Conservation (phyloP, 2,329 filamentous ascomycete genomes). For the Monilinia fructigena region DNA sequence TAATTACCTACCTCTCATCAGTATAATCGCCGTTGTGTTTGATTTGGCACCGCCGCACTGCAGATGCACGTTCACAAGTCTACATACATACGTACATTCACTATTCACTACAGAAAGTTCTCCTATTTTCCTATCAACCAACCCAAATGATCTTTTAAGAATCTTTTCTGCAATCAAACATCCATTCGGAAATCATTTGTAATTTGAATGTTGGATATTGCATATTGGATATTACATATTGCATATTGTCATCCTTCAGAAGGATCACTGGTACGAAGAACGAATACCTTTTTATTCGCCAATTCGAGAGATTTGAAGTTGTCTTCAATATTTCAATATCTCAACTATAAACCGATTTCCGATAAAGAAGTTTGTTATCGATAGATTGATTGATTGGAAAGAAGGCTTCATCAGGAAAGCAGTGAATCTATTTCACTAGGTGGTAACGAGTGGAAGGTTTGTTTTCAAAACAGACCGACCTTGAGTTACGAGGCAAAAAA, state of each 20-base stretch:
- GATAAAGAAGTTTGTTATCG: neutral
- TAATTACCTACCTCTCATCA: neutral
- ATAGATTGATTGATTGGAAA: neutral
- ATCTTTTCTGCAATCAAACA: neutral
- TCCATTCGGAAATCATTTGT: neutral
- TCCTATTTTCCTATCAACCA: slow-evolving; percentile 19
- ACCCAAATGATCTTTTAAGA: neutral
- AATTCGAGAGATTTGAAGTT: neutral
- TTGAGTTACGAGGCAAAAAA: neutral
- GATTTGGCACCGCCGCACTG: slow-evolving; percentile 20
- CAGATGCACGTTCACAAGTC: slow-evolving; percentile 27
- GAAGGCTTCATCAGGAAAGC: neutral
- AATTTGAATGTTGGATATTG: neutral
- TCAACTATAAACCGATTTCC: neutral
- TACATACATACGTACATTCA: slow-evolving; percentile 19
- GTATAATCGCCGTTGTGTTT: slow-evolving; percentile 11
- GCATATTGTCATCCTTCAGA: neutral
- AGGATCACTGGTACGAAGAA: neutral
- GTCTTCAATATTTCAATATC: neutral
- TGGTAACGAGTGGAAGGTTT: neutral
- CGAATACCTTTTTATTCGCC: neutral
- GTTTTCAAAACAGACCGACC: slow-evolving; percentile 1
- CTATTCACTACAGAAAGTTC: slow-evolving; percentile 15
- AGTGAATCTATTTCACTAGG: slow-evolving; percentile 6
- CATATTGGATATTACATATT: neutral